Conservation (phyloP, 2,329 filamentous ascomycete genomes). For the Trichoderma koningiopsis region DNA sequence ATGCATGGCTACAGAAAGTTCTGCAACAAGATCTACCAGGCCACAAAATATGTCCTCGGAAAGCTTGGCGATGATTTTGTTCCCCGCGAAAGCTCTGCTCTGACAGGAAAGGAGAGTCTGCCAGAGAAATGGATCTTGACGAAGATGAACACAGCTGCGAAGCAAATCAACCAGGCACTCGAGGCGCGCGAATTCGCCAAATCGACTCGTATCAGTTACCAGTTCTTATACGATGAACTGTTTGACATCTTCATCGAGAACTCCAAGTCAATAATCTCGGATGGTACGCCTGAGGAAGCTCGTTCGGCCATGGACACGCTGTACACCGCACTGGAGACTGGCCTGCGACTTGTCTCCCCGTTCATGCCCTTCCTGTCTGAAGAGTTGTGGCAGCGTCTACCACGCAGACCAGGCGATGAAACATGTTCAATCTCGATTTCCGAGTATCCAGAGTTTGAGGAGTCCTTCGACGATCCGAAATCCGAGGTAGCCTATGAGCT, state of each 20-base stretch:
- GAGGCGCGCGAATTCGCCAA: constrained; percentile 67
- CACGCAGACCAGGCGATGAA: constrained; percentile 63
- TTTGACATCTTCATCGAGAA: constrained; percentile 65
- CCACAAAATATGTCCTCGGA: constrained; percentile 82
- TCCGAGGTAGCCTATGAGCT: constrained; percentile 71
- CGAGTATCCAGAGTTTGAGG: constrained; percentile 62
- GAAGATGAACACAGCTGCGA: constrained; percentile 67
- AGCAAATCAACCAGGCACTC: constrained; percentile 64
- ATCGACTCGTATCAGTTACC: constrained; percentile 66
- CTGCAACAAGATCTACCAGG: constrained; percentile 89
- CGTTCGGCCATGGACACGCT: constrained; percentile 71
- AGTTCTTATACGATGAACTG: constrained; percentile 57
- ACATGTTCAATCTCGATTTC: constrained; percentile 68
- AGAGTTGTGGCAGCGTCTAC: constrained; percentile 76
- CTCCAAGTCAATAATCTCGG: constrained; percentile 71
- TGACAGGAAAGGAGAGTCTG: constrained; percentile 35
- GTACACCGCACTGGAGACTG: constrained; percentile 72
- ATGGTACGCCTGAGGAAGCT: constrained; percentile 66
- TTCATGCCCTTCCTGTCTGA: constrained; percentile 74
- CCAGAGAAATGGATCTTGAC: constrained; percentile 56
- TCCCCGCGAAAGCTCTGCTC: constrained; percentile 45
- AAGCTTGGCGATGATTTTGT: constrained; percentile 65
- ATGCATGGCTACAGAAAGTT: constrained; percentile 85
- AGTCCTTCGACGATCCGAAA: constrained; percentile 59
- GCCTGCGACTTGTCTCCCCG: constrained; percentile 67